Evolutionary conservation across 2,329 filamentous ascomycete species (phyloP), one percentile per base, ranked within the genome.

Genomic region (Alternaria panax): DNA sequence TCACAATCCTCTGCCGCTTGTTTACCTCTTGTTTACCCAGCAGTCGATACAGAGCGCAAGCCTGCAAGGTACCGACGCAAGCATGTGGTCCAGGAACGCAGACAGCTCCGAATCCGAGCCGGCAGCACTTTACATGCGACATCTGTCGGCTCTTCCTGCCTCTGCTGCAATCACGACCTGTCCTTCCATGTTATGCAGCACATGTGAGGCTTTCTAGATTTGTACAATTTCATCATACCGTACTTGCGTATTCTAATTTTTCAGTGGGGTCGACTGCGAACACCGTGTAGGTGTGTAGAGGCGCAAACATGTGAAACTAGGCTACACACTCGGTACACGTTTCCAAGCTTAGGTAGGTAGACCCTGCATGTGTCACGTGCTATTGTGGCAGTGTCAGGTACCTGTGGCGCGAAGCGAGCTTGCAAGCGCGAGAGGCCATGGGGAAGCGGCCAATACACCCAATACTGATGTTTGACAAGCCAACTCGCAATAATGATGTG

Each of bases 401-500:
- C 48, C 36, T 59, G 61, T 64, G 59, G 62, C 59, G 59, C 59
- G 32, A 51, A 54, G 42, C 50, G 25, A 56, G 55, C 48, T 62
- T 52, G 55, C 45, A 64, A 59, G 59, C 54, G 59, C 55, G 48
- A 50, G 48, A 48, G 54, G 46, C 43, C 43, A 59, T 50, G 28
- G 52, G 38, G 47, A 45, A 56, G 32, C 57, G 40, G 46, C 41
- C 51, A 55, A 27, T n/a, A 45, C 57, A 47, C 40, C 46, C 20
- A 38, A 20, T 41, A 11, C 27, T 22, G 57, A 56, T 40, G 38
- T 48, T 34, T 48, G 27, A 50, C 28, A 32, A 32, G 24, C 43
- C 45, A 57, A 43, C 54, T 32, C 32, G 46, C 58, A 57, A 61
- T 53, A n/a, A 74, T 73, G 71, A 66, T 60, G 70, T 71, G 62